Percentiles rank a stretch among this genome's conserved stretches.
Conservation (phyloP, 495 filamentous ascomycete genomes). For the Lophium mytilinum region DNA sequence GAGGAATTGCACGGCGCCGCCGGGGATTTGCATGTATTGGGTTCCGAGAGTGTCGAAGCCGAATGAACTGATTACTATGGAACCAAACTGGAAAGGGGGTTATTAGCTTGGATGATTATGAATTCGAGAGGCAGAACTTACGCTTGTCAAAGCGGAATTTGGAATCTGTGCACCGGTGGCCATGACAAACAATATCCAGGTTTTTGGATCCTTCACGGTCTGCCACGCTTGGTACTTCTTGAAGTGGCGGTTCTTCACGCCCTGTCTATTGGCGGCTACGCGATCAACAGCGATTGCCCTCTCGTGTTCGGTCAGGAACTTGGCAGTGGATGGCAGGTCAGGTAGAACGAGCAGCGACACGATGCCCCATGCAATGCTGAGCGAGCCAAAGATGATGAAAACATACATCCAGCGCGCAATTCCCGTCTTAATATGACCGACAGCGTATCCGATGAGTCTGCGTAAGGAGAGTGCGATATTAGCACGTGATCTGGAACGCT, state of each 20-base stretch:
- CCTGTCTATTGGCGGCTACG: conserved; percentile 38
- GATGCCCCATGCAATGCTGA: conserved; percentile 34
- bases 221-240: conserved; percentile 43
- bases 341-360: conserved; percentile 37
- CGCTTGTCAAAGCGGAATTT: conserved; percentile 25
- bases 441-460: conserved; percentile 44
- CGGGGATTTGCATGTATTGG: conserved; percentile 44
- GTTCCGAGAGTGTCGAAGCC: conserved; percentile 49
- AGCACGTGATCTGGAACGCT: not conserved
- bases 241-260: conserved; percentile 42
- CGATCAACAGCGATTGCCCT: conserved; percentile 39
- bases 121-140: conserved; percentile 11
- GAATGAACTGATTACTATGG: conserved; percentile 30
- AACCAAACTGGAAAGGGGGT: conserved; percentile 2
- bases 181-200: conserved; percentile 38
- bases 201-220: conserved; percentile 42
- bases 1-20: conserved; percentile 34
- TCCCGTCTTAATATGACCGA: conserved; percentile 41
- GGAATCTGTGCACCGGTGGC: conserved; percentile 27
- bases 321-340: conserved; percentile 40
- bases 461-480: too few species aligned
- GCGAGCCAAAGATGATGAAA: conserved; percentile 42
- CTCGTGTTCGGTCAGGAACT: conserved; percentile 39
- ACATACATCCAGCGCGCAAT: conserved; percentile 42
- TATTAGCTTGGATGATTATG: conserved; percentile 38